Evolutionary conservation across 2,329 filamentous ascomycete genomes (phyloP).

Genomic region (Trichoderma breve): DNA sequence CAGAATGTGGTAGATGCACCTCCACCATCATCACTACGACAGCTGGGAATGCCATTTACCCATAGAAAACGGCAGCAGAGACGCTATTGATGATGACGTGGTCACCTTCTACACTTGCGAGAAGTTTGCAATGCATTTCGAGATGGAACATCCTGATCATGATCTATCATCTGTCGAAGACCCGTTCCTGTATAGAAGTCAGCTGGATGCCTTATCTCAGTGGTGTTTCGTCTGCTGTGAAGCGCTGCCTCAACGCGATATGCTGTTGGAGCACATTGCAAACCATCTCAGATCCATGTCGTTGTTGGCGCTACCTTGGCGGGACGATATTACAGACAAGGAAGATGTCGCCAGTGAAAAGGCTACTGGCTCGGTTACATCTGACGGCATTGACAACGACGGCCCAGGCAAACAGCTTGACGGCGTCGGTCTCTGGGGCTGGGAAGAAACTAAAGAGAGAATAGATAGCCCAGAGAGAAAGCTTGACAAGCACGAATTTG

Average conservation of each 20-base stretch:
- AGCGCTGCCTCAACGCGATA: accelerated
- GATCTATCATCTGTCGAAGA: neutral
- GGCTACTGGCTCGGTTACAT: no score
- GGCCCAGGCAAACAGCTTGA: neutral
- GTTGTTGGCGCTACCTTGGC: neutral
- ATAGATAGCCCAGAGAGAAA: accelerated
- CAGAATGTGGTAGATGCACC: neutral
- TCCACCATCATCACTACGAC: neutral
- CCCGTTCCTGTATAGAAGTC: no score
- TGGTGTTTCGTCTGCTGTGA: neutral
- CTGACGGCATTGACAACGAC: neutral
- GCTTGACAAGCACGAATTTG: neutral
- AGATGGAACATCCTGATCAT: neutral
- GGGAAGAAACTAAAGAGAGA: neutral
- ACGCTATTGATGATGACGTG: neutral
- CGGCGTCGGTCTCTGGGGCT: neutral
- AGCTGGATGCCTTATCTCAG: neutral
- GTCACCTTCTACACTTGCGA: neutral
- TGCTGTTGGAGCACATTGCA: neutral
- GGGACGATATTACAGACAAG: neutral
- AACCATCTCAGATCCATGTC: neutral
- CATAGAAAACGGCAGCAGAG: neutral
- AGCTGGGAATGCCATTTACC: neutral
- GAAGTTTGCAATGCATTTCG: neutral
- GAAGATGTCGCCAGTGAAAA: neutral